Percentiles rank a stretch among this genome's conserved stretches.
These are phyloP conservation scores for Lasiosphaeria miniovina DNA, from an alignment of 495 filamentous ascomycete genomes.

Conservation along the genomic window DNA sequence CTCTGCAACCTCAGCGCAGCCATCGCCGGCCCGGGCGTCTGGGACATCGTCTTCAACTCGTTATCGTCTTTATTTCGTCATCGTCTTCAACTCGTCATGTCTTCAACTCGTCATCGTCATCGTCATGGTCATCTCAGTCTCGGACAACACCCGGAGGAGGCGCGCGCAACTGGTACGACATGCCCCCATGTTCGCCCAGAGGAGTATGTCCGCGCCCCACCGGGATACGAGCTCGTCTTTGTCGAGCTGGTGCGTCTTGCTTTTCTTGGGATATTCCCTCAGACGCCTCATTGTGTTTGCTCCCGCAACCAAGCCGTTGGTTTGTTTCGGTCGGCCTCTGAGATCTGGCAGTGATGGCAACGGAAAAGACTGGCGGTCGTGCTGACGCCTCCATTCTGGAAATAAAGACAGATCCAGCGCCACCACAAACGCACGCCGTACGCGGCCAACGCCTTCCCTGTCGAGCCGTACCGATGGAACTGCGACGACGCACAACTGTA, in stretches of 20 bases:
- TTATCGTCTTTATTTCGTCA: too few species aligned
- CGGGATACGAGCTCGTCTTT: conserved; percentile 57
- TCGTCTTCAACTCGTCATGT: too few species aligned
- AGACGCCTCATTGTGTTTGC: not conserved
- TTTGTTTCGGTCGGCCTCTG: not conserved
- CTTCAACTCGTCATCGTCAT: too few species aligned
- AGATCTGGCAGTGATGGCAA: not conserved
- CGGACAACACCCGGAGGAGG: conserved; percentile 51
- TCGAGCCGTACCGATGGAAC: conserved; percentile 63
- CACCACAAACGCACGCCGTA: conserved; percentile 76
- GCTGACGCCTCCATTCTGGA: not conserved
- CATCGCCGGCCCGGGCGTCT: conserved; percentile 50
- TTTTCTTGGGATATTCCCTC: too few species aligned
- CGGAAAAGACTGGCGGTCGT: not conserved
- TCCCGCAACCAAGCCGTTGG: not conserved
- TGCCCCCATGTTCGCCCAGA: conserved; percentile 64
- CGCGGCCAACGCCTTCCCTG: conserved; percentile 62
- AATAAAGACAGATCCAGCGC: conserved; percentile 55
- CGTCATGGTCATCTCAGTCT: too few species aligned
- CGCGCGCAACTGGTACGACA: conserved; percentile 71
- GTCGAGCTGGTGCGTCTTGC: conserved; percentile 58
- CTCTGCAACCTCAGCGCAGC: conserved; percentile 51
- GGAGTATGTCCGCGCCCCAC: conserved; percentile 51
- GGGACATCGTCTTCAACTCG: conserved; percentile 63
- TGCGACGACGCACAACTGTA: conserved; percentile 60